Conservation (phyloP, 2,329 filamentous ascomycete species). For the Aureobasidium sp. region DNA sequence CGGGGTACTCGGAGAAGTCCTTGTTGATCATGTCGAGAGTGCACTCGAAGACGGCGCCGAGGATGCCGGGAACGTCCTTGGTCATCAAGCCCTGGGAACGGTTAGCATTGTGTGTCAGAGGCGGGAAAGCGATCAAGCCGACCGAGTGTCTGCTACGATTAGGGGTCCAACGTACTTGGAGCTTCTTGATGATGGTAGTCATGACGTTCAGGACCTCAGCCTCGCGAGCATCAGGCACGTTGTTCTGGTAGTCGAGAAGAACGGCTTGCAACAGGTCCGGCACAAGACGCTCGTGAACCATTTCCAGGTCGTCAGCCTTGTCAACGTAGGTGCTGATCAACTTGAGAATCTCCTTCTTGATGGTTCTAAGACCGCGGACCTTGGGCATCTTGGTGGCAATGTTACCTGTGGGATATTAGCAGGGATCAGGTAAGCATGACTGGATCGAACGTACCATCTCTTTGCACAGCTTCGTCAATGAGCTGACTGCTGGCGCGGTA, state of each 20-base stretch:
- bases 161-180: slow-evolving; percentile 69
- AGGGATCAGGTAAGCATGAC: too few relatives aligned
- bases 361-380: slow-evolving; percentile 87
- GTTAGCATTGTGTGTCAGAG: slow-evolving; percentile 23
- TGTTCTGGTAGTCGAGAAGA: slow-evolving; percentile 91
- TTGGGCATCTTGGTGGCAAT: slow-evolving; percentile 96
- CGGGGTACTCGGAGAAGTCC: slow-evolving; percentile 97
- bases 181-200: slow-evolving; percentile 92
- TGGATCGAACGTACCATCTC: slow-evolving; percentile 53
- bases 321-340: slow-evolving; percentile 97
- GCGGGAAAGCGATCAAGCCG: background rate
- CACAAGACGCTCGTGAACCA: slow-evolving; percentile 88
- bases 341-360: slow-evolving; percentile 99
- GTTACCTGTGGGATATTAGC: slow-evolving; percentile 52
- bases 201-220: slow-evolving; percentile 96
- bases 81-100: slow-evolving; percentile 74
- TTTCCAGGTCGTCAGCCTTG: slow-evolving; percentile 91
- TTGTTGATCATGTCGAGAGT: slow-evolving; percentile 99
- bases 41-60: slow-evolving; percentile 98
- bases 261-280: slow-evolving; percentile 93
- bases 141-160: slow-evolving; percentile 42
- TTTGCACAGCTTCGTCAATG: slow-evolving; percentile 84
- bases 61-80: slow-evolving; percentile 92
- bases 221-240: slow-evolving; percentile 90
- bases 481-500: slow-evolving; percentile 94